These are phyloP conservation scores for Gossypium gossypioides DNA, from an alignment of 441 rosid genomes.

Conservation along the genomic window DNA sequence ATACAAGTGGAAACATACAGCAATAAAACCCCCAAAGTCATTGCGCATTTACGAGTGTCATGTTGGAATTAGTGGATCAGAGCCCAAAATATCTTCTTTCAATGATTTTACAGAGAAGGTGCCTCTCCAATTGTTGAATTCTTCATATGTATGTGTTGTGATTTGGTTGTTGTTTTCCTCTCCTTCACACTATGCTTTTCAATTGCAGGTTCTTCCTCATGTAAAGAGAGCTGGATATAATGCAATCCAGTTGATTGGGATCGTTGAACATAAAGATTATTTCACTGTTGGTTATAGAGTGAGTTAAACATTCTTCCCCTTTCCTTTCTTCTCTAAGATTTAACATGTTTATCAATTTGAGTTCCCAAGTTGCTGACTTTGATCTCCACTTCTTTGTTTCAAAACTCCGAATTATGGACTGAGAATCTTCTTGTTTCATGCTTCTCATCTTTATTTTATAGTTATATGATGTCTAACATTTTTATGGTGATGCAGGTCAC, in stretches of 20 bases:
- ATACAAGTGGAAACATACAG: slow-evolving; percentile 66
- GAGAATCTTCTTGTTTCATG: background rate
- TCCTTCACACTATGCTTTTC: slow-evolving; percentile 7
- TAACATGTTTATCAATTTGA: background rate
- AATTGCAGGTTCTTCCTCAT: slow-evolving; percentile 76
- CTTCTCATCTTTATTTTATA: slow-evolving; percentile 2
- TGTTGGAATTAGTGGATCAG: slow-evolving; percentile 88
- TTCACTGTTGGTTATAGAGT: slow-evolving; percentile 87
- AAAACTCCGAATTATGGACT: background rate
- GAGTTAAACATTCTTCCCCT: slow-evolving; percentile 24
- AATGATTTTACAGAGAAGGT: slow-evolving; percentile 75
- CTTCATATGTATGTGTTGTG: slow-evolving; percentile 6
- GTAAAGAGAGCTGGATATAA: slow-evolving; percentile 82
- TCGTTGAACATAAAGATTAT: slow-evolving; percentile 91
- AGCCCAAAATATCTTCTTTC: slow-evolving; percentile 70
- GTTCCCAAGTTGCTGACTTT: background rate
- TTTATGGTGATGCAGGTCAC: slow-evolving; percentile 58
- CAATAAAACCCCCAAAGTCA: slow-evolving; percentile 57
- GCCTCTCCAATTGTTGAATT: slow-evolving; percentile 8
- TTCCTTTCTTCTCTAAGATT: slow-evolving; percentile 5
- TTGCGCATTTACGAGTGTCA: slow-evolving; percentile 92
- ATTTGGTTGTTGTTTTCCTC: slow-evolving; percentile 12
- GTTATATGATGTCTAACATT: slow-evolving; percentile 10
- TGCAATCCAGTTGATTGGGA: slow-evolving; percentile 85
- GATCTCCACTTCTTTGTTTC: slow-evolving; percentile 1